Evolutionary conservation across 225 moss, liverwort and hornwort genomes (phyloP).

Genomic region (Bryoerythrophyllum caledonicum): DNA sequence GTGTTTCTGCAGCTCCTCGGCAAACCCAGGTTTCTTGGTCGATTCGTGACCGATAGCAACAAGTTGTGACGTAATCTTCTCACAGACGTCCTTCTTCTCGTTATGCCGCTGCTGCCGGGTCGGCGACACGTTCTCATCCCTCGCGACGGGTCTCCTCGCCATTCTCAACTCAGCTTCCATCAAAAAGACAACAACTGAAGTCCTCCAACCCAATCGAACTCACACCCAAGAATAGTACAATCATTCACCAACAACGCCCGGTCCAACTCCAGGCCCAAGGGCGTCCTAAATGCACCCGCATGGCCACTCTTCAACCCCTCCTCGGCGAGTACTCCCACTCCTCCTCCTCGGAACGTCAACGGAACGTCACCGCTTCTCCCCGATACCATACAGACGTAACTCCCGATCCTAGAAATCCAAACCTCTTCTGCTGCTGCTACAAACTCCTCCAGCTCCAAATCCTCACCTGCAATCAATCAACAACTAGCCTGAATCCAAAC

Average conservation of each 20-base stretch:
- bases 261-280: constrained; percentile 16
- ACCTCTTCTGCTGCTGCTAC: constrained; percentile 8
- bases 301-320: constrained; percentile 39
- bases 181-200: neutral
- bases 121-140: constrained; percentile 33
- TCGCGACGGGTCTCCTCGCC: constrained; percentile 15
- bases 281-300: constrained; percentile 50
- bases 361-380: constrained; percentile 28
- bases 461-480: neutral
- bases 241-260: too few species aligned
- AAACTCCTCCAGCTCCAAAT: neutral
- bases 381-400: constrained; percentile 26
- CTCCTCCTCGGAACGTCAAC: constrained; percentile 39
- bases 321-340: constrained; percentile 34
- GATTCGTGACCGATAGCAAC: constrained; percentile 53
- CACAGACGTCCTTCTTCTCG: constrained; percentile 70
- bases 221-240: constrained; percentile 19
- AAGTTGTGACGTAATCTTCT: constrained; percentile 57
- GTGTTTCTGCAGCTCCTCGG: constrained; percentile 74
- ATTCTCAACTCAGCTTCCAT: constrained; percentile 26
- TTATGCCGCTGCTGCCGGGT: constrained; percentile 28
- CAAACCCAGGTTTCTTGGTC: constrained; percentile 59
- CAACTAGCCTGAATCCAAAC: neutral
- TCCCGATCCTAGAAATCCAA: constrained; percentile 20
- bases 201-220: constrained; percentile 23